phyloP scores from a whole-genome alignment of 495 filamentous ascomycete genomes.

The Xylaria bambusicola region DNA sequence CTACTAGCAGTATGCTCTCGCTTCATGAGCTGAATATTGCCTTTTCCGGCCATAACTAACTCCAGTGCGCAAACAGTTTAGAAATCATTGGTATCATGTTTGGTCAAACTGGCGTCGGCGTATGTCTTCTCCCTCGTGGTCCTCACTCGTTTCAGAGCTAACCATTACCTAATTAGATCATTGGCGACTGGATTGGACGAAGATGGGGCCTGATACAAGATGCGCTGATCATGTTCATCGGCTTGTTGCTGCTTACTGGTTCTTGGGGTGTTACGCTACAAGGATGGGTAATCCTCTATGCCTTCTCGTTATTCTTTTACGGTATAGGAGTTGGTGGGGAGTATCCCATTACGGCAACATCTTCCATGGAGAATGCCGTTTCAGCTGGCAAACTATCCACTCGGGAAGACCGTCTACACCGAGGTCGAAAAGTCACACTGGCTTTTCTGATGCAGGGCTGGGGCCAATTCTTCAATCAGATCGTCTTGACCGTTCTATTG shows the following conservation, averaged over 20 bases:
- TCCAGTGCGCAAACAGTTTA: no score
- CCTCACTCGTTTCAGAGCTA: conserved; percentile 36
- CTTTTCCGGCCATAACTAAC: no score
- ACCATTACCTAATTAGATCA: conserved; percentile 32
- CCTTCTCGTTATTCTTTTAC: conserved; percentile 88
- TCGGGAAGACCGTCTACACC: conserved; percentile 85
- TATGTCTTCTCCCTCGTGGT: conserved; percentile 38
- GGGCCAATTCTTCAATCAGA: conserved; percentile 92
- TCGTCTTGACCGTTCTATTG: conserved; percentile 76
- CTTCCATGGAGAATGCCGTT: conserved; percentile 88
- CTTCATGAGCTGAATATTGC: no score
- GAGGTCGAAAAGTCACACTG: conserved; percentile 86
- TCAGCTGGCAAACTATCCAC: conserved; percentile 83
- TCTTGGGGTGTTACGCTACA: conserved; percentile 81
- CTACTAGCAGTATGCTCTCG: no score
- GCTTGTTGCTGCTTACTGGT: conserved; percentile 81
- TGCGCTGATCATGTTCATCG: conserved; percentile 87
- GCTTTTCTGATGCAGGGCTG: conserved; percentile 97
- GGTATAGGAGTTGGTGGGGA: conserved; percentile 89
- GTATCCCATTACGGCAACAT: conserved; percentile 95
- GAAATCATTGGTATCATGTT: conserved; percentile 88
- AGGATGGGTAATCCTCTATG: conserved; percentile 92
- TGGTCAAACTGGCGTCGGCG: conserved; percentile 76
- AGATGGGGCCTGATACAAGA: conserved; percentile 93
- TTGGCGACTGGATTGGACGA: conserved; percentile 71